Evolutionary conservation across 2,329 filamentous ascomycete species (phyloP).

Genomic region (Cladosporium sp.): DNA sequence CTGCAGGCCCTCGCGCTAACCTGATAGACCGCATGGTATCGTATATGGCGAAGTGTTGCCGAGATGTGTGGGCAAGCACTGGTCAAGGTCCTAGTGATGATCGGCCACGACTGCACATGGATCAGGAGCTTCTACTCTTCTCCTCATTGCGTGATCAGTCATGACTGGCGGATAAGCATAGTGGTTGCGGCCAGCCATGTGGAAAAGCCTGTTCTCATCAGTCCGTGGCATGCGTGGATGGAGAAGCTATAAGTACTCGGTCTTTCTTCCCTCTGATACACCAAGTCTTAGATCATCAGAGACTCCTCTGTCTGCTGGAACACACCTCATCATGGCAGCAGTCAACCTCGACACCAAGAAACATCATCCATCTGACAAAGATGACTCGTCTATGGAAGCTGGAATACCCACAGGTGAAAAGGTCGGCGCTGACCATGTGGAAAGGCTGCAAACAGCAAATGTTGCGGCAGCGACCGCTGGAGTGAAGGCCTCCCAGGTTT

Average conservation of each 20-base stretch:
- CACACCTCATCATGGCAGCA: background rate
- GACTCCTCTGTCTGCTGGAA: background rate
- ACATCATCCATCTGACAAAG: background rate
- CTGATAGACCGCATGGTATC: background rate
- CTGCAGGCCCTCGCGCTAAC: background rate
- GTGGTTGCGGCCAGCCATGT: background rate
- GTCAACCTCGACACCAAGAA: background rate
- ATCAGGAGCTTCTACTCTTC: background rate
- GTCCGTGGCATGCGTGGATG: background rate
- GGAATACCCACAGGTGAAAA: conserved; percentile 3
- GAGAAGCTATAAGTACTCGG: background rate
- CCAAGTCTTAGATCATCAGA: background rate
- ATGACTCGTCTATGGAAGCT: conserved; percentile 4
- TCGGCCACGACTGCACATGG: background rate
- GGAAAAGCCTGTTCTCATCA: background rate
- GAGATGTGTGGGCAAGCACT: background rate
- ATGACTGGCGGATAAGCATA: background rate
- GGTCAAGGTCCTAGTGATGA: background rate
- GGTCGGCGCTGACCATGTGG: background rate
- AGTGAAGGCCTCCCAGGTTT: conserved; percentile 6
- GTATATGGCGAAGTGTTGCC: background rate
- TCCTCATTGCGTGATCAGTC: background rate
- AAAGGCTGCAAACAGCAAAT: background rate
- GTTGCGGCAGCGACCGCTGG: background rate
- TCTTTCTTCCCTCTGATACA: background rate